phyloP scores from a whole-genome alignment of 148 eudicot species.

The Vaccinium corymbosum region DNA sequence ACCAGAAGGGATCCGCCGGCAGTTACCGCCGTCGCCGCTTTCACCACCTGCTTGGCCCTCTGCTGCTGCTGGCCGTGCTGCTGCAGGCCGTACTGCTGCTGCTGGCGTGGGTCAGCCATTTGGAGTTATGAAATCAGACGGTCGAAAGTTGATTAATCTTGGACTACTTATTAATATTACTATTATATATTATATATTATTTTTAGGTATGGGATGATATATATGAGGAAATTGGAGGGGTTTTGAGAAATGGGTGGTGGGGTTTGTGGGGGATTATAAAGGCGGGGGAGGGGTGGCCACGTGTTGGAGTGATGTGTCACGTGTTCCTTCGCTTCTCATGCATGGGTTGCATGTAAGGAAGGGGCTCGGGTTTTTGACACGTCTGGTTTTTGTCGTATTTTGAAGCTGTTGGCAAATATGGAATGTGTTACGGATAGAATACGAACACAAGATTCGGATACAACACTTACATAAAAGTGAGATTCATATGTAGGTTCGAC shows the following conservation, averaged over 20 bases:
- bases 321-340: slow-evolving; percentile 32
- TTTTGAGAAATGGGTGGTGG: neutral
- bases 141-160: neutral
- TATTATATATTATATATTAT: neutral
- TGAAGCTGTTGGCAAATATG: neutral
- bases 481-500: too few species aligned
- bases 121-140: neutral
- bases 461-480: too few species aligned
- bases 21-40: slow-evolving; percentile 42
- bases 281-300: slow-evolving; percentile 23
- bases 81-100: neutral
- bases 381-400: neutral
- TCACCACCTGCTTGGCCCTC: slow-evolving; percentile 32
- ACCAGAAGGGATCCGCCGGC: slow-evolving; percentile 50
- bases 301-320: slow-evolving; percentile 38
- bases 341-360: slow-evolving; percentile 19
- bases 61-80: slow-evolving; percentile 23
- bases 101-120: slow-evolving; percentile 8
- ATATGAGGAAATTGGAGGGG: neutral
- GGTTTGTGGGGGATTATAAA: neutral
- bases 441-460: too few species aligned
- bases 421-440: too few species aligned
- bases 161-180: neutral
- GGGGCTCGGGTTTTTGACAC: neutral
- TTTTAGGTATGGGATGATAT: neutral